Base-by-base conservation (phyloP, 805 yeast genomes). In the Blastobotrys muscicola region DNA sequence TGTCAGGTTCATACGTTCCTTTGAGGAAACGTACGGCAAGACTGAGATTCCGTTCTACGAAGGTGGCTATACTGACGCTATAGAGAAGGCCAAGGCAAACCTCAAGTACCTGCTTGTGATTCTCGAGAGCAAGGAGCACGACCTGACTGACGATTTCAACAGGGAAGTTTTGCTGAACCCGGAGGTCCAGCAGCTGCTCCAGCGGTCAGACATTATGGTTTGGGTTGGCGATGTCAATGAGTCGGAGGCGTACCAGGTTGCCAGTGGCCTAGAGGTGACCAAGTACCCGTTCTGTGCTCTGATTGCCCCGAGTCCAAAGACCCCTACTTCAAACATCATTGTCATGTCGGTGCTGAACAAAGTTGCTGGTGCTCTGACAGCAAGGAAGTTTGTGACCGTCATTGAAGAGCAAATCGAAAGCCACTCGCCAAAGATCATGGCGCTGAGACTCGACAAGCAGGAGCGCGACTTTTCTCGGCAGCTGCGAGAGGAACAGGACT, bases 221-320 rank as follows among this genome's bases (percentile, higher is more conserved):
- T 90, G 97, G 97, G 94, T 89, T 35, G 95, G 96, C 7, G 81
- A 85, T 56, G 75, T 82, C 16, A 72, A 74, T n/a, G 78, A 78
- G 45, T 76, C 87, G 14, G 97, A 90, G 60, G 85, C 90, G 1
- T 79, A 76, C 56, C 94, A 85, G 53, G 79, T 86, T 11, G 82
- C 94, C 0, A 80, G 82, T 55, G 77, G 81, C 33, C 71, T 89
- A 47, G 74, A 75, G 45, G 80, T 81, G 34, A 72, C 85, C 14
- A 73, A 75, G 50, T 79, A 80, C 55, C 98, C 98, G n/a, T 82
- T 84, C 56, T 60, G 85, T 30, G 94, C 90, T 0, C 64, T 89
- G 9, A 60, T 92, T 8, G 80, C 86, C 39, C 68, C 86, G 43
- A 33, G 82, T 85, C 12, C 72, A 78, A 40, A 55, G 51, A 45